These are phyloP conservation scores for Teunomyces panamensis DNA, from an alignment of 805 yeast genomes.

Conservation along the genomic window DNA sequence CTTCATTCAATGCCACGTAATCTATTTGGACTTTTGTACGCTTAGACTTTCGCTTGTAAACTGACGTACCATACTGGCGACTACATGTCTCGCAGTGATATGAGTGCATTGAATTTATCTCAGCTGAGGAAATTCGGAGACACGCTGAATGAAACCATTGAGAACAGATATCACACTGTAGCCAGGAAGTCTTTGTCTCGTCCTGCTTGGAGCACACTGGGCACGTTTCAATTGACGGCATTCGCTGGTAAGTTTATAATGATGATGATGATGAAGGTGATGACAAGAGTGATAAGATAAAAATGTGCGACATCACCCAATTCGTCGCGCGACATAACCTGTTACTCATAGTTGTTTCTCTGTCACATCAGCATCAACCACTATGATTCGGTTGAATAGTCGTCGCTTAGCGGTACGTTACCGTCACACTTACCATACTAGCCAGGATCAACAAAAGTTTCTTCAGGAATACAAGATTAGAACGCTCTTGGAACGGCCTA, in stretches of 20 bases:
- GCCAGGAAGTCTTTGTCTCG: slow-evolving; percentile 37
- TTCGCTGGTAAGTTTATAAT: neutral
- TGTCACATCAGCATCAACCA: neutral
- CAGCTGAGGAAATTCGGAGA: slow-evolving; percentile 32
- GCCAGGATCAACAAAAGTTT: slow-evolving; percentile 32
- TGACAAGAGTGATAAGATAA: neutral
- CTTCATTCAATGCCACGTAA: slow-evolving; percentile 76
- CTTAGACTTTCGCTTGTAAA: slow-evolving; percentile 49
- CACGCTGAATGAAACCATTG: slow-evolving; percentile 58
- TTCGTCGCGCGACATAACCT: neutral
- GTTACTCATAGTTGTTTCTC: too few relatives aligned
- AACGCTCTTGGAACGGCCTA: slow-evolving; percentile 55
- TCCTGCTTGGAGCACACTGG: slow-evolving; percentile 20
- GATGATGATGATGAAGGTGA: neutral
- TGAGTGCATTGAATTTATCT: slow-evolving; percentile 37
- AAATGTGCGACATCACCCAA: slow-evolving; percentile 1
- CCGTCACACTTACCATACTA: neutral
- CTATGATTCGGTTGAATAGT: neutral
- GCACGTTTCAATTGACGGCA: slow-evolving; percentile 18
- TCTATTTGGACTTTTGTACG: slow-evolving; percentile 60
- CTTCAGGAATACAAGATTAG: slow-evolving; percentile 55
- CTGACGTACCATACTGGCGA: slow-evolving; percentile 46
- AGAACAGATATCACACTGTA: slow-evolving; percentile 54
- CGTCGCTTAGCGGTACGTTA: neutral
- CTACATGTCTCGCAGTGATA: slow-evolving; percentile 59